These are phyloP conservation scores for Gymnopilus dilepis DNA, from an alignment of 768 basidiomycete genomes.

Conservation along the genomic window DNA sequence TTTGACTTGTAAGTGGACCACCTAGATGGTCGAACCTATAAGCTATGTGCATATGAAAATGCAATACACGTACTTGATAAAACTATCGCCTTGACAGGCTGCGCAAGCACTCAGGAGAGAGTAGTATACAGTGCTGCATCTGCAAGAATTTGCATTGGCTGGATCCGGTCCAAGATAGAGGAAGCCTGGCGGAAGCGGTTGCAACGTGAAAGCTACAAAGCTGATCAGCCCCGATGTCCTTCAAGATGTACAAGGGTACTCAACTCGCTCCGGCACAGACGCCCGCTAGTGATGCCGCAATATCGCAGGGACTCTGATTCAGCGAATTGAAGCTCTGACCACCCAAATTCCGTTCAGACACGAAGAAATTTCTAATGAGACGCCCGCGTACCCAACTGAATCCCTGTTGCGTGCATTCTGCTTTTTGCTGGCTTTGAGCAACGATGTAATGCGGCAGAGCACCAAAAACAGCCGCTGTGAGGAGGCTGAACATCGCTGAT, in stretches of 20 bases:
- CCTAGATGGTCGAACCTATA: slow-evolving; percentile 32
- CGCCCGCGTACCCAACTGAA: slow-evolving; percentile 32
- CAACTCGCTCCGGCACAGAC: slow-evolving; percentile 46
- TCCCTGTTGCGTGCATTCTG: slow-evolving; percentile 21
- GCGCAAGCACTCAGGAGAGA: slow-evolving; percentile 58
- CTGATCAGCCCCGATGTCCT: neutral
- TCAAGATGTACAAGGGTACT: neutral
- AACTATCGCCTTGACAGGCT: slow-evolving; percentile 46
- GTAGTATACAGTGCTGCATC: slow-evolving; percentile 58
- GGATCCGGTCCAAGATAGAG: slow-evolving; percentile 45
- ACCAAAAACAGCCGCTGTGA: slow-evolving; percentile 17
- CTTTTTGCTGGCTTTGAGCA: slow-evolving; percentile 25
- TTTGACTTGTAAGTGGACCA: slow-evolving; percentile 55
- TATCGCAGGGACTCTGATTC: slow-evolving; percentile 48
- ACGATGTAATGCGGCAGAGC: slow-evolving; percentile 16
- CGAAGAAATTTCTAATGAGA: neutral
- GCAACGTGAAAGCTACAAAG: slow-evolving; percentile 38
- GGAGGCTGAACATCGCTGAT: slow-evolving; percentile 21
- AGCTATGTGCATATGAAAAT: neutral
- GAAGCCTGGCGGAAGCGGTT: slow-evolving; percentile 31
- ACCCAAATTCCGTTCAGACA: neutral
- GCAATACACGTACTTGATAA: slow-evolving; percentile 35
- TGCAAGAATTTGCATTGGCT: slow-evolving; percentile 44
- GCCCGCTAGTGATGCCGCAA: slow-evolving; percentile 46
- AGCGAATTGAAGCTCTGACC: slow-evolving; percentile 44